These are phyloP conservation scores for Heteromeles arbutifolia DNA, from an alignment of 306 rosid species.

Conservation along the genomic window DNA sequence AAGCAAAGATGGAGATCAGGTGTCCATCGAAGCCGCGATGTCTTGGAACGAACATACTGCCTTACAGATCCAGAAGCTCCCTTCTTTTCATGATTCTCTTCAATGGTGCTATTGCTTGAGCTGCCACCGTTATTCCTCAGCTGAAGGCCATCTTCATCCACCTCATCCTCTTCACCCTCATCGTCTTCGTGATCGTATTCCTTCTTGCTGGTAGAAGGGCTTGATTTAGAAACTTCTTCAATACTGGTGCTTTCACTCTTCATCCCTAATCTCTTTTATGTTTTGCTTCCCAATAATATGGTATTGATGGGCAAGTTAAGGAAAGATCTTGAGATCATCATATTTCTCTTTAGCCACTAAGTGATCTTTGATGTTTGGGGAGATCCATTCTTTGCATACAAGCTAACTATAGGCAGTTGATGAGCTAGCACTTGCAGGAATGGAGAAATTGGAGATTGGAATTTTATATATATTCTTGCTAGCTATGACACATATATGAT, in stretches of 20 bases:
- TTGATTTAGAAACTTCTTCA: slow-evolving; percentile 9
- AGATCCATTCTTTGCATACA: not conserved
- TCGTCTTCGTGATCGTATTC: not conserved
- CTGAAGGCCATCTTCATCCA: not conserved
- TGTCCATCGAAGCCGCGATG: slow-evolving; percentile 41
- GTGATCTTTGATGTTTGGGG: not conserved
- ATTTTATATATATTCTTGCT: not conserved
- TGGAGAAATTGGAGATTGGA: slow-evolving; percentile 11
- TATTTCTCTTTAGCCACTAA: not conserved
- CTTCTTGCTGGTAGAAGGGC: slow-evolving; percentile 5
- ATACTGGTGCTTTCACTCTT: slow-evolving; percentile 6
- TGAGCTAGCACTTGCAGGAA: slow-evolving; percentile 5
- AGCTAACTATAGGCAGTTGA: not conserved
- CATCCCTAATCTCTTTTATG: slow-evolving; percentile 4
- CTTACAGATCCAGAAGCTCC: slow-evolving; percentile 34
- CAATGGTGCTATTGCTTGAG: slow-evolving; percentile 34
- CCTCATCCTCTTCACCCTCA: not conserved
- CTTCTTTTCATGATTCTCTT: slow-evolving; percentile 24
- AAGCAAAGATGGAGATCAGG: slow-evolving; percentile 46
- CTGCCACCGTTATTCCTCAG: slow-evolving; percentile 9
- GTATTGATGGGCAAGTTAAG: not conserved
- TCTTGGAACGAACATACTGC: slow-evolving; percentile 41
- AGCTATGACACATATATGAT: not conserved
- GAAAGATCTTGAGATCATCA: slow-evolving; percentile 1
- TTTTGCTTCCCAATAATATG: slow-evolving; percentile 2